These are phyloP conservation scores for Saitozyma podzolica DNA, from an alignment of 768 basidiomycete species.

Conservation along the genomic window DNA sequence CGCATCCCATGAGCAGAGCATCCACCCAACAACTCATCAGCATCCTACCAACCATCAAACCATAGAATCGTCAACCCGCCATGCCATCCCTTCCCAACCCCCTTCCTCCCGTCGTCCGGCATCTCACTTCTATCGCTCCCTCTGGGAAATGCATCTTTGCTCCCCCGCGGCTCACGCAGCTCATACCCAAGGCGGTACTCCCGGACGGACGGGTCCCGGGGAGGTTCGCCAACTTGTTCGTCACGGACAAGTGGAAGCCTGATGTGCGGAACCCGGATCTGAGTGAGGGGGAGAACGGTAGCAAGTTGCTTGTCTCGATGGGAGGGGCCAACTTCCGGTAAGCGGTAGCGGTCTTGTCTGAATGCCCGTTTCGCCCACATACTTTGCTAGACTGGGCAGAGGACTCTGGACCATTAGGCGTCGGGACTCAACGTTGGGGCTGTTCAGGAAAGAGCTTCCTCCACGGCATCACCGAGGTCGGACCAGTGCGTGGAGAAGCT, in stretches of 20 bases:
- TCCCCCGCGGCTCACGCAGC: slow-evolving; percentile 1
- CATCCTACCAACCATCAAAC: too few relatives aligned
- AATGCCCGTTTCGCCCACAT: background rate
- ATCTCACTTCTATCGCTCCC: slow-evolving; percentile 5
- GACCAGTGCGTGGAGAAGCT: too few relatives aligned
- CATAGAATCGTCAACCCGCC: background rate
- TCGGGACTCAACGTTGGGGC: too few relatives aligned
- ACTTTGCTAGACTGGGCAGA: too few relatives aligned
- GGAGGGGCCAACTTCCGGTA: slow-evolving; percentile 14
- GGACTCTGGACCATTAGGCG: too few relatives aligned
- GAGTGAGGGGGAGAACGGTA: slow-evolving; percentile 4
- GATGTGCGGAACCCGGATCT: slow-evolving; percentile 3
- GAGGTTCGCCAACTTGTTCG: slow-evolving; percentile 12
- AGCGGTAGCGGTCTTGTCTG: background rate
- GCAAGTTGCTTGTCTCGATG: slow-evolving; percentile 7
- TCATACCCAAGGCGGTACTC: slow-evolving; percentile 4
- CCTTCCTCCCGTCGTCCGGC: slow-evolving; percentile 10
- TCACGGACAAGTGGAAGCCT: slow-evolving; percentile 3
- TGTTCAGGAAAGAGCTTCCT: too few relatives aligned
- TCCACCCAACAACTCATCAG: too few relatives aligned
- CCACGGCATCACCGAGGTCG: too few relatives aligned
- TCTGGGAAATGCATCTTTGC: slow-evolving; percentile 3
- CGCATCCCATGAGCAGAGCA: too few relatives aligned
- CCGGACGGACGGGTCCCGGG: slow-evolving; percentile 3
- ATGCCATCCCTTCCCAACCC: slow-evolving; percentile 3